Evolutionary conservation across 2,329 filamentous ascomycete genomes (phyloP).

Genomic region (Chaetomium sp.): DNA sequence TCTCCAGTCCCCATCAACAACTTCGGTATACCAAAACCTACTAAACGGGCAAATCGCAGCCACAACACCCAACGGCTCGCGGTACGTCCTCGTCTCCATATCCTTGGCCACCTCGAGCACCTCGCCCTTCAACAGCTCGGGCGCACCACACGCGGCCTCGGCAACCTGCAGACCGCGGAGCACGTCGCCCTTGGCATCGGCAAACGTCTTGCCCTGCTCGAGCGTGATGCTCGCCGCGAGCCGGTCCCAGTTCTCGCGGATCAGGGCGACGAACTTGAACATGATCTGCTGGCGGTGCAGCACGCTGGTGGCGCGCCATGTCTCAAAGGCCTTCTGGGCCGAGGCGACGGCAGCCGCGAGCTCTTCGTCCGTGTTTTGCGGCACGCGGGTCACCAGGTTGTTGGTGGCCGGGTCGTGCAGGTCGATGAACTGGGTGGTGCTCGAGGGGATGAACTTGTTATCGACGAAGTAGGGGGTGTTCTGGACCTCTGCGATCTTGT

Average conservation of each 20-base stretch:
- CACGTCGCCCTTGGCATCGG: constrained; percentile 80
- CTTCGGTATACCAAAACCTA: constrained; percentile 45
- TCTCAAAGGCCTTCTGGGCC: constrained; percentile 73
- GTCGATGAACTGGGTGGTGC: constrained; percentile 73
- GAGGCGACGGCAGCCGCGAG: constrained; percentile 74
- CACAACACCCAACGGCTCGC: constrained; percentile 78
- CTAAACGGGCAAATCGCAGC: constrained; percentile 87
- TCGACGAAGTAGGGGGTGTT: constrained; percentile 82
- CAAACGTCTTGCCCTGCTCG: constrained; percentile 87
- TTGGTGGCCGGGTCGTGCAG: constrained; percentile 83
- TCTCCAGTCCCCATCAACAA: background rate
- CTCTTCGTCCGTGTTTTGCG: constrained; percentile 78
- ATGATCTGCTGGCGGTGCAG: constrained; percentile 79
- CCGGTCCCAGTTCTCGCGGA: constrained; percentile 82
- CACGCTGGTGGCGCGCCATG: constrained; percentile 72
- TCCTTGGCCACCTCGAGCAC: constrained; percentile 84
- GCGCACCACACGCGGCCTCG: constrained; percentile 78
- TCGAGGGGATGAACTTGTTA: constrained; percentile 73
- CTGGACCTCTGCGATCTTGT: constrained; percentile 65
- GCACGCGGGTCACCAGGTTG: constrained; percentile 80
- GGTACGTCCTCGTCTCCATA: constrained; percentile 84
- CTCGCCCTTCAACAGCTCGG: constrained; percentile 80
- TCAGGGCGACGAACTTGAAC: constrained; percentile 81
- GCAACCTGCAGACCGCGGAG: constrained; percentile 82
- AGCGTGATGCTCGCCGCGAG: constrained; percentile 82